Evolutionary conservation across 345 rosid species (phyloP), one percentile per base, ranked within the genome.

Genomic region (Excoecaria cochinchinensis): DNA sequence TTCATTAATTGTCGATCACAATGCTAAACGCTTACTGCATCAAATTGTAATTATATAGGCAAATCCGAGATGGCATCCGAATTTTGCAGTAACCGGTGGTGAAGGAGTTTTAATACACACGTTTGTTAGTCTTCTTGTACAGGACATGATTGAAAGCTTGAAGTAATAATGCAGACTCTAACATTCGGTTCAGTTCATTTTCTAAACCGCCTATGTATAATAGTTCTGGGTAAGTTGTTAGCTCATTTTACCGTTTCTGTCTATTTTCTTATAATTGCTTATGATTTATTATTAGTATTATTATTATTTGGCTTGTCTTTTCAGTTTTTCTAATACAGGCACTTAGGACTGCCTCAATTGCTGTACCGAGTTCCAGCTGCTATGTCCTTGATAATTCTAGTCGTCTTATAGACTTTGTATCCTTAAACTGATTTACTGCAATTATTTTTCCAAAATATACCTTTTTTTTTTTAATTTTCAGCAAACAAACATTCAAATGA

Each of bases 381-480:
- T 93, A 95, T 65, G 90, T 86, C 80, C 63, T 95, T 44, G 98
- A 91, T 82, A 91, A 90, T 86, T 85, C 98, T 42, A 95, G 99
- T 78, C 96, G 83, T 64, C 89, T 95, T 82, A 83, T 91, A 46
- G 99, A 95, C 74, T 95, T 95, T 70, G 99, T 95, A 95, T 95
- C 99, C 97, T 85, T 52, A 15, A 72, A 72, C 70, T 68, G 25
- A 17, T 11, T 15, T 63, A 6, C 10, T 67, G 22, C 61, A 38
- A 36, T 13, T 52, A 13, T 52, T 15, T 15, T 16, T 19, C 56
- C 56, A 52, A 22, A 42, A 44, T n/a, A 31, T 42, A 42, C 46
- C 44, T 42, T 6, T 55, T 39, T 19, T 8, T 42, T 6, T 55
- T 39, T 12, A 14, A 22, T 40, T 57, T 14, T 12, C 38, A 14